phyloP scores from a whole-genome alignment of 352 stramenopile genomes.

The Globisporangium megalacanthum region DNA sequence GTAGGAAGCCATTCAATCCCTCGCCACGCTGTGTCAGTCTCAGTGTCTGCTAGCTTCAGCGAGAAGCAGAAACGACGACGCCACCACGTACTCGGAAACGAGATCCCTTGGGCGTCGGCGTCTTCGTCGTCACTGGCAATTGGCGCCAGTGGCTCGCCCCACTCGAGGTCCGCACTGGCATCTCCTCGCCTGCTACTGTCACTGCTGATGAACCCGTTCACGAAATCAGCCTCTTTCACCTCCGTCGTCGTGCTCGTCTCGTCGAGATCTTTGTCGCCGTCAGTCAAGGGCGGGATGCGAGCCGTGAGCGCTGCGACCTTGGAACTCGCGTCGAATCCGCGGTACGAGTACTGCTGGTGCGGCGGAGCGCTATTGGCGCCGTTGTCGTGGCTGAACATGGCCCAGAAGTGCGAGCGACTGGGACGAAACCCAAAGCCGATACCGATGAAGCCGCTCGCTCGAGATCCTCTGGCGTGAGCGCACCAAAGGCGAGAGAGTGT shows the following conservation, averaged over 20 bases:
- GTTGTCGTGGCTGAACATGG: slow-evolving; percentile 10
- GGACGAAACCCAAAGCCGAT: slow-evolving; percentile 35
- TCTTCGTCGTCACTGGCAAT: slow-evolving; percentile 24
- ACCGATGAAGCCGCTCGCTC: slow-evolving; percentile 50
- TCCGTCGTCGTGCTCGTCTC: not conserved
- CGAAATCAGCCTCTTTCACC: slow-evolving; percentile 1
- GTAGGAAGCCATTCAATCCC: not conserved
- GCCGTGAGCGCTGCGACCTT: slow-evolving; percentile 9
- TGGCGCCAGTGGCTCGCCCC: slow-evolving; percentile 46
- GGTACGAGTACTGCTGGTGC: slow-evolving; percentile 21
- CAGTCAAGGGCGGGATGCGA: not conserved
- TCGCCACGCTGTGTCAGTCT: not conserved
- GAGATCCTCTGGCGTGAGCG: slow-evolving; percentile 19
- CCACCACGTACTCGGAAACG: slow-evolving; percentile 39
- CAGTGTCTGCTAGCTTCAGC: not conserved
- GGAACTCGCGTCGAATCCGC: slow-evolving; percentile 9
- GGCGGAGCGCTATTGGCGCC: not conserved
- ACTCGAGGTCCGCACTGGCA: slow-evolving; percentile 10
- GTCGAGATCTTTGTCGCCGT: not conserved
- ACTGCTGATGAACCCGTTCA: slow-evolving; percentile 8
- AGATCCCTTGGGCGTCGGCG: slow-evolving; percentile 35
- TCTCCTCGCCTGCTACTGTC: not conserved
- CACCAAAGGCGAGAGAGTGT: not conserved
- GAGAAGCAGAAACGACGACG: not conserved
- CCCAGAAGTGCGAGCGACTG: slow-evolving; percentile 34